phyloP scores from a whole-genome alignment of 371 early-diverging fungal species.

The Lichtheimia ramosa region DNA sequence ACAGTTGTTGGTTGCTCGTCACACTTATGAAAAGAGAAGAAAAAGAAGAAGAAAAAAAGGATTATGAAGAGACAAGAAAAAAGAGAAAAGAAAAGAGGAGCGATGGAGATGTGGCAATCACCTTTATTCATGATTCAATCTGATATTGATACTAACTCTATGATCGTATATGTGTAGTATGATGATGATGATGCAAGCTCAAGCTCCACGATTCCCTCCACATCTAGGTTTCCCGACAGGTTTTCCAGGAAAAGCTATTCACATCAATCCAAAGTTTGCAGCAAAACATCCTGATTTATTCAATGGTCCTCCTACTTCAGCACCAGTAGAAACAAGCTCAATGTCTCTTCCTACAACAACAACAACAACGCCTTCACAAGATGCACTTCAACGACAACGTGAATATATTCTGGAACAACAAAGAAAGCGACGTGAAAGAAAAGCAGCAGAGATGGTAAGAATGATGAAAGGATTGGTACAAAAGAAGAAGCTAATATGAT shows the following conservation, averaged over 20 bases:
- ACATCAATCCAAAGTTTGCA: slow-evolving; percentile 11
- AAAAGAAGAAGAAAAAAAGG: not conserved
- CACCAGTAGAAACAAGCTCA: not conserved
- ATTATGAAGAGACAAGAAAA: not conserved
- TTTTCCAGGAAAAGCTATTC: not conserved
- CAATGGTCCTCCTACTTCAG: not conserved
- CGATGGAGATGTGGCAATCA: not conserved
- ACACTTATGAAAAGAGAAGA: not conserved
- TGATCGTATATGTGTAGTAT: not conserved
- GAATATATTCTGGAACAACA: not conserved
- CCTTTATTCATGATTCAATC: not conserved
- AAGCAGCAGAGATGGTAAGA: not conserved
- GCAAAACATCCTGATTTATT: slow-evolving; percentile 1
- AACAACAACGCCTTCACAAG: not conserved
- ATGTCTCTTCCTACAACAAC: not conserved
- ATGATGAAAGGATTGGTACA: not conserved
- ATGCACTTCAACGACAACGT: not conserved
- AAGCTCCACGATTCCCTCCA: not conserved
- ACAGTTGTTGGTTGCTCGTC: no score
- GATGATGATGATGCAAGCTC: slow-evolving; percentile 5
- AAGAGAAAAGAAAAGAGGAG: not conserved
- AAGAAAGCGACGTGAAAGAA: slow-evolving; percentile 1
- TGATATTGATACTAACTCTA: not conserved
- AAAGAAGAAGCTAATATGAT: no score
- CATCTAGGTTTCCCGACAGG: not conserved